Evolutionary conservation across 768 basidiomycete species (phyloP).

Genomic region (Amyloporia xantha): DNA sequence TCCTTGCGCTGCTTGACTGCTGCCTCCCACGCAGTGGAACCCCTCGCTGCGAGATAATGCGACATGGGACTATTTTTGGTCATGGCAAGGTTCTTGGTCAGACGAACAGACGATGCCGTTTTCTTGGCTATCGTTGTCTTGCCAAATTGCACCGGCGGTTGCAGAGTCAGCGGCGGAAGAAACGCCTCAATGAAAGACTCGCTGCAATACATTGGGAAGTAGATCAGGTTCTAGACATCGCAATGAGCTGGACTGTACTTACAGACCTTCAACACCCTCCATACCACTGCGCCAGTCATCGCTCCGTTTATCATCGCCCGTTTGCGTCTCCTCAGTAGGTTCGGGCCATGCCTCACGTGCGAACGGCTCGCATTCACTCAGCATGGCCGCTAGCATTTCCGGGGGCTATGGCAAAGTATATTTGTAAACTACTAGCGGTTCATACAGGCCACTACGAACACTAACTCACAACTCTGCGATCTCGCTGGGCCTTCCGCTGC

Average conservation of each 20-base stretch:
- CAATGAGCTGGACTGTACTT: conserved; percentile 27
- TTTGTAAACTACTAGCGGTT: neutral
- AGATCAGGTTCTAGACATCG: conserved; percentile 4
- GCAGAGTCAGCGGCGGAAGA: conserved; percentile 45
- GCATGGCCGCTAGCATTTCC: conserved; percentile 51
- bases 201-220: conserved; percentile 26
- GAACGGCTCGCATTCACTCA: conserved; percentile 47
- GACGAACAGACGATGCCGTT: conserved; percentile 51
- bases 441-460: neutral
- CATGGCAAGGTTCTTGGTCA: conserved; percentile 53
- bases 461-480: conserved; percentile 57
- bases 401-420: conserved; percentile 46
- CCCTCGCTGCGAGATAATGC: conserved; percentile 63
- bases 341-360: conserved; percentile 48
- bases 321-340: conserved; percentile 2
- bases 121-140: conserved; percentile 54
- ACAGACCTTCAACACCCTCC: conserved; percentile 54
- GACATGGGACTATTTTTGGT: conserved; percentile 60
- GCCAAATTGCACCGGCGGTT: conserved; percentile 41
- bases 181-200: conserved; percentile 34
- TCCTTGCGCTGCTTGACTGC: conserved; percentile 52
- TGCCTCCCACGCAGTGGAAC: conserved; percentile 70
- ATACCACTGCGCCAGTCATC: conserved; percentile 36
- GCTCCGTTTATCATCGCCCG: conserved; percentile 22
- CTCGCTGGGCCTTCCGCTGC: conserved; percentile 49